Conservation (phyloP, 2,329 filamentous ascomycete genomes). For the Cercospora zeae-maydis region DNA sequence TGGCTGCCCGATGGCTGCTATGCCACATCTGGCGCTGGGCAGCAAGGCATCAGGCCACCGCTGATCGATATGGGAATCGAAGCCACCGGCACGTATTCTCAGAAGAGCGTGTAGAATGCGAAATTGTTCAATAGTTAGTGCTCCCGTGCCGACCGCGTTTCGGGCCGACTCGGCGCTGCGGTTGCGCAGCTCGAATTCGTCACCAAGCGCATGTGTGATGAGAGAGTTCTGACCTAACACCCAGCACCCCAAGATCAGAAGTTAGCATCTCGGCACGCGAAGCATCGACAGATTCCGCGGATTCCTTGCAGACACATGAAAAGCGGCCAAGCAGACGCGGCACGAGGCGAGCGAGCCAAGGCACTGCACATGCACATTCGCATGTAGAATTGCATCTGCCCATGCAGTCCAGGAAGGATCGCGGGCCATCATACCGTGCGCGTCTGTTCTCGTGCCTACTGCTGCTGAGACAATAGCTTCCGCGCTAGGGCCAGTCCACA, state of each 20-base stretch:
- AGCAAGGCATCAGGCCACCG: background rate
- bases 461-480: background rate
- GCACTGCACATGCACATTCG: background rate
- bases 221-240: no score
- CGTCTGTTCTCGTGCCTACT: background rate
- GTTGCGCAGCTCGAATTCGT: background rate
- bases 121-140: background rate
- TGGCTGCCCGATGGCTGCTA: background rate
- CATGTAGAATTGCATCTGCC: background rate
- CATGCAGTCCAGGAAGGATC: background rate
- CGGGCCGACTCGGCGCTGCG: background rate
- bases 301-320: background rate
- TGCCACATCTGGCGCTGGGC: background rate
- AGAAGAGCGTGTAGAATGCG: background rate
- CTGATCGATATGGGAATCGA: background rate
- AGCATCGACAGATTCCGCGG: constrained; percentile 1
- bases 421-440: background rate
- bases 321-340: background rate
- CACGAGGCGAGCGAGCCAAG: background rate
- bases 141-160: background rate
- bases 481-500: background rate
- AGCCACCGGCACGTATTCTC: background rate
- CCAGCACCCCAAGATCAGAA: no score
- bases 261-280: background rate
- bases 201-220: background rate